Base-by-base conservation (phyloP, 2,329 filamentous ascomycete genomes). In the Sporothrix protearum region DNA sequence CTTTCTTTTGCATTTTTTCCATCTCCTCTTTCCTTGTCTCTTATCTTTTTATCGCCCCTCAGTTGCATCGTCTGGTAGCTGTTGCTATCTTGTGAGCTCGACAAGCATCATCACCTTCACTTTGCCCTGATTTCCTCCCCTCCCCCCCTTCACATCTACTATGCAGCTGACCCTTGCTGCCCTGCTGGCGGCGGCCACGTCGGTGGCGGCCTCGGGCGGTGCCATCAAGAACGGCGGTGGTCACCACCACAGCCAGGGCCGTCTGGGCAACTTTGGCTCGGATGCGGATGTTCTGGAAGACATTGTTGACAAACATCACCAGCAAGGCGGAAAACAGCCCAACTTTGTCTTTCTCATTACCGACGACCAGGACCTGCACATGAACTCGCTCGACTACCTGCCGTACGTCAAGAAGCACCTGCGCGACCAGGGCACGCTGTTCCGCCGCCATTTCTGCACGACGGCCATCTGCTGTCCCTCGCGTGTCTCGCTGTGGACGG, bases 381-480 rank as follows among this genome's bases (percentile, higher is more conserved):
- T 91, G 75, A 80, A 87, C 66, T 90, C 88, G 0, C 74, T 89
- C 1, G 81, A 85, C 19, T 89, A 89, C 75, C 86, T 87, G 78
- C 86, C 86, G 0, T 78, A 83, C 8, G 79, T 89, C 2, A 80
- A 85, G 72, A 85, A 87, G 74, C 73, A 76, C 51, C 68, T 76
- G 19, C 63, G 67, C 19, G 80, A 88, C 0, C 80, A 88, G 69
- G 90, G 89, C 0, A 89, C 87, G 0, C 83, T 83, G 0, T 92
- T 87, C 73, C 80, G 81, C 61, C 86, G 86, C 51, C 90, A 92
- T 75, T 92, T 88, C 71, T 90, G 88, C 75, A 92, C 90, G 0
- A 87, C 88, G 0, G 83, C 90, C 0, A 78, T 91, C 0, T 92
- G 90, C 78, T 92, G 90, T 75, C 90, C 90, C 0, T 88, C 89